Evolutionary conservation across 2,329 filamentous ascomycete species (phyloP), one percentile per base, ranked within the genome.

Genomic region (Lasiodiplodia hormozganensis): DNA sequence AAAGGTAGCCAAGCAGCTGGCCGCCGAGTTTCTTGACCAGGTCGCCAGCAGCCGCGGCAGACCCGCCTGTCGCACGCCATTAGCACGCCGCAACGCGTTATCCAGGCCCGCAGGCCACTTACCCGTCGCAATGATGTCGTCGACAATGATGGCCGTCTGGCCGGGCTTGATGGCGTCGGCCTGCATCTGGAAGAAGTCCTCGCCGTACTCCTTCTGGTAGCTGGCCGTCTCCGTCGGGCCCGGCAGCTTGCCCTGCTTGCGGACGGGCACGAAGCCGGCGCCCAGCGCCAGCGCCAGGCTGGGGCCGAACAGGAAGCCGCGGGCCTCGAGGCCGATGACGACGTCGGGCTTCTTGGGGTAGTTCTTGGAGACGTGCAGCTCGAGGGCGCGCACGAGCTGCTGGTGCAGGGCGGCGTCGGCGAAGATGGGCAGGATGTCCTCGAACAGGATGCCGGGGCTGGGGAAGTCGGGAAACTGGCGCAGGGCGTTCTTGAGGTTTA

Each of bases 101-200:
- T 58, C 14, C 56, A 21, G 18, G 51, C 62, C 56, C 31, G 31
- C 7, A 34, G 31, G 60, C 49, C 68, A 83, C 90, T 80, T 85
- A 97, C 95, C 95, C 72, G 96, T 99, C 68, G 96, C 96, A 83
- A 99, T 98, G 77, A 99, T 97, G 80, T 99, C 96, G 81, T 99
- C 96, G 38, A 99, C 94, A 72, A 99, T 87, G 71, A 99, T 84
- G 69, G 97, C 95, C 80, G 91, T 94, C 84, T 97, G 93, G 43
- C 94, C 94, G 64, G 88, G 86, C 83, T 92, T 90, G 76, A 99
- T 90, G 54, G 91, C 90, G 80, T 92, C 94, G 73, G 87, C 85
- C 85, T 99, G 96, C 85, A 99, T 96, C 86, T 98, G 93, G 85
- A 99, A 98, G 79, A 90, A 90, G 80, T 99, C 96, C 81, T 90